A percentile compares a stretch with the other conserved stretches of the same genome.
Conservation (phyloP, 192 early-diverging fungal species). For the Coemansia sp. region DNA sequence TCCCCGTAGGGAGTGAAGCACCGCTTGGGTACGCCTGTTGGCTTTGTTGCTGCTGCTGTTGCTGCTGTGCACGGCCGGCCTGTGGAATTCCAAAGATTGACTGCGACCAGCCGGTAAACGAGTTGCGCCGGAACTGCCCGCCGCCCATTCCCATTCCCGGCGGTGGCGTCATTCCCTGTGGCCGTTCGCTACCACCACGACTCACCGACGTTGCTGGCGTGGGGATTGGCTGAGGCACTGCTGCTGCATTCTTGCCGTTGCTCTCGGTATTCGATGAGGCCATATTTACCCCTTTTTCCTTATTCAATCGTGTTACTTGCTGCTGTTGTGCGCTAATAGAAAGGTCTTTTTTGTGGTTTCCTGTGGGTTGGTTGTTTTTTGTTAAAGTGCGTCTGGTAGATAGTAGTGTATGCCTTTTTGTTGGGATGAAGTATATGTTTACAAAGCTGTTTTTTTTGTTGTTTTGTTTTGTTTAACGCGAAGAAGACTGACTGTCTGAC, state of each 20-base stretch:
- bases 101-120: conserved; percentile 38
- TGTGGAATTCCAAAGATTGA: conserved; percentile 29
- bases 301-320: too few relatives aligned
- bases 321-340: not conserved
- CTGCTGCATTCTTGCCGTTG: conserved; percentile 14
- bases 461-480: not conserved
- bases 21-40: conserved; percentile 6
- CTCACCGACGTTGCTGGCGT: not conserved
- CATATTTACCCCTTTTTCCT: not conserved
- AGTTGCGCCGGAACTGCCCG: conserved; percentile 31
- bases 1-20: conserved; percentile 2
- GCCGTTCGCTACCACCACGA: not conserved
- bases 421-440: not conserved
- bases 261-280: not conserved
- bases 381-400: too few relatives aligned
- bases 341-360: not conserved
- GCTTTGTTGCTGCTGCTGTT: conserved; percentile 1
- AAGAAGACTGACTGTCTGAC: too few relatives aligned
- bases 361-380: not conserved
- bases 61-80: not conserved
- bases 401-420: too few relatives aligned
- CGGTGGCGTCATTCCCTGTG: not conserved
- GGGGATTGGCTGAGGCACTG: conserved; percentile 34
- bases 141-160: conserved; percentile 1
- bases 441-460: not conserved